These are phyloP conservation scores for Leptographium lundbergii DNA, from an alignment of 2,329 filamentous ascomycete species.

Conservation along the genomic window DNA sequence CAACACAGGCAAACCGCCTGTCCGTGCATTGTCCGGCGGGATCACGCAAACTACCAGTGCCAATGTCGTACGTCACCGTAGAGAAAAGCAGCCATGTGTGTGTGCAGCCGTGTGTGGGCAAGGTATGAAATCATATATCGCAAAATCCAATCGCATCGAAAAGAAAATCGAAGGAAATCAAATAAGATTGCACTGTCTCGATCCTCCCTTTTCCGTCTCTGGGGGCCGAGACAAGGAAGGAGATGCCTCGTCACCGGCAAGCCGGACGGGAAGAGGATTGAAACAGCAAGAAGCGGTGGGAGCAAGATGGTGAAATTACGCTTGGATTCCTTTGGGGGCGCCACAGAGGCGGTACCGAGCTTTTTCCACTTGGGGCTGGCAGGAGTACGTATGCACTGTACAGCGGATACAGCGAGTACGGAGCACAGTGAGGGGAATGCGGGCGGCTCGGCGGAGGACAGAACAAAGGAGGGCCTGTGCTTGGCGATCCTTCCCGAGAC, in stretches of 20 bases:
- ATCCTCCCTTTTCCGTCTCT: not conserved
- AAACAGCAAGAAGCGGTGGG: no score
- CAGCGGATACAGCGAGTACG: not conserved
- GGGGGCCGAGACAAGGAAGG: not conserved
- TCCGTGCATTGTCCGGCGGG: no score
- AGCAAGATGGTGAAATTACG: not conserved
- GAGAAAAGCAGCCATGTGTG: no score
- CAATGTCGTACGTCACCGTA: no score
- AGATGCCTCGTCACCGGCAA: not conserved
- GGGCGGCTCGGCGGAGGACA: not conserved
- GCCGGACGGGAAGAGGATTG: not conserved
- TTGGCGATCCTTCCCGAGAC: not conserved
- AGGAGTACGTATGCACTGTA: not conserved
- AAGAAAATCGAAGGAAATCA: not conserved
- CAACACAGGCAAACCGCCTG: not conserved
- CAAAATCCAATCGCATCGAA: no score
- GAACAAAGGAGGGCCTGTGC: not conserved
- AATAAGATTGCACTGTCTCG: not conserved
- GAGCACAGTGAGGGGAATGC: not conserved
- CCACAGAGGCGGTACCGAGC: not conserved
- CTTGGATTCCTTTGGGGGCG: not conserved
- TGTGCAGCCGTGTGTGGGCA: no score
- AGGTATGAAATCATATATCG: no score
- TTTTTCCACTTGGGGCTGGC: not conserved
- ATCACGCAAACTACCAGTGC: no score